Evolutionary conservation across 2,329 filamentous ascomycete genomes (phyloP), one percentile per base, ranked within the genome.

Genomic region (Orbilia ellipsospora): DNA sequence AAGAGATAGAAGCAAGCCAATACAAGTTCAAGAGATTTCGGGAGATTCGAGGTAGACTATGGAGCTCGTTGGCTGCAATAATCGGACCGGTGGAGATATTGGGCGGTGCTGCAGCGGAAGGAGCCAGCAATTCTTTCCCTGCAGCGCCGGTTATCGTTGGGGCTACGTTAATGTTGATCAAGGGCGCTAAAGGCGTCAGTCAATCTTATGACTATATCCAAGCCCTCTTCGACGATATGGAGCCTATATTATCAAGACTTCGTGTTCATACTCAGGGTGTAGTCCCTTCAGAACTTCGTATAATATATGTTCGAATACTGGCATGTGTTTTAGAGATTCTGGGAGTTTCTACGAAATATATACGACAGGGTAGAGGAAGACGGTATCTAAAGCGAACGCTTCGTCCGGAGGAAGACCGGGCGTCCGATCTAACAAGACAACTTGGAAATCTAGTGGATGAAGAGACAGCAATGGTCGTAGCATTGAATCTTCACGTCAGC

Each of bases 141-240:
- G 45, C 65, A 10, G 20, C 44, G 2, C 66, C 50, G 8, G 66
- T 48, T 13, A 70, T 70, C 13, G 63, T 70, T 57, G 36, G 36
- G 1, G 66, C 57, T 1, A 4, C 63, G 3, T 26, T 42, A 10
- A 40, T 63, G 2, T 26, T 70, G 2, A 50, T 70, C 13, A 52
- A 36, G 28, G 67, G 59, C 1, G 59, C 67, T 12, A 44, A 12
- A 55, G 67, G 52, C 5, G 67, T 70, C 23, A 70, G 59, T 28
- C 40, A 59, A 12, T 57, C 40, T n/a, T 70, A 70, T 28, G 59
- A 70, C 36, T 64, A 70, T 13, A 63, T 70, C n/a, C n/a, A 70
- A 56, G 18, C 26, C 6, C 42, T 70, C 0, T 64, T 70, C 18
- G 42, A 64, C 16, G 59, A 64, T 18, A 63, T 70, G n/a, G 42